These are phyloP conservation scores for Rhodotorula mucilaginosa DNA, from an alignment of 1,284 basidiomycete genomes.

Conservation along the genomic window DNA sequence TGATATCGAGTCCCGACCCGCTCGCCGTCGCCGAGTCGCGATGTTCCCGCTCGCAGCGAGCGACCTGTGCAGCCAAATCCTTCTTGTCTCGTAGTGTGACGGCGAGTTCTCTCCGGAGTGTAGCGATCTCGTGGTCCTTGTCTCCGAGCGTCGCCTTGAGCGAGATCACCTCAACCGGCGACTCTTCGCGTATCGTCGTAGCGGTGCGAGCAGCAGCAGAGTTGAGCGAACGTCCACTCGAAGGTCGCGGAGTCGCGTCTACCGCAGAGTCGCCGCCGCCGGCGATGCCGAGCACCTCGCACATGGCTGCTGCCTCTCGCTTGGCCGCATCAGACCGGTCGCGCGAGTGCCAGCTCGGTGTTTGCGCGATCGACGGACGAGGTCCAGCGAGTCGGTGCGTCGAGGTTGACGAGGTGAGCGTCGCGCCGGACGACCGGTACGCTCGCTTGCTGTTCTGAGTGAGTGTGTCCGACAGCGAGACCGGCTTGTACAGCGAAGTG, in stretches of 20 bases:
- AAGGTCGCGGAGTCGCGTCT: slow-evolving; percentile 13
- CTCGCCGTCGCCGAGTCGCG: not conserved
- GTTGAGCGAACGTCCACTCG: slow-evolving; percentile 3
- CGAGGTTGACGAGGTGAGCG: slow-evolving; percentile 1
- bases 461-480: slow-evolving; percentile 30
- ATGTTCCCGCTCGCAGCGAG: slow-evolving; percentile 5
- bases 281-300: slow-evolving; percentile 5
- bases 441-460: slow-evolving; percentile 8
- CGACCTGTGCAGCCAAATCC: not conserved
- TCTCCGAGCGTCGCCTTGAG: slow-evolving; percentile 5
- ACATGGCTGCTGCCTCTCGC: slow-evolving; percentile 18
- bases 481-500: slow-evolving; percentile 21
- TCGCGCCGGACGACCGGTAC: slow-evolving; percentile 10
- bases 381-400: not conserved
- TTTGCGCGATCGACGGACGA: slow-evolving; percentile 10
- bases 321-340: slow-evolving; percentile 14
- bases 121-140: slow-evolving; percentile 20
- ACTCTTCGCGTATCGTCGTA: not conserved
- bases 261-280: not conserved
- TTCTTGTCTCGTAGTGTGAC: slow-evolving; percentile 10
- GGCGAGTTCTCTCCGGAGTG: slow-evolving; percentile 14
- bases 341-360: not conserved
- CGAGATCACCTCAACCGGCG: not conserved
- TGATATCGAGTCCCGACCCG: slow-evolving; percentile 17
- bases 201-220: not conserved